Evolutionary conservation across 2,329 filamentous ascomycete genomes (phyloP), one percentile per base, ranked within the genome.

Genomic region (Fusarium torulosum): DNA sequence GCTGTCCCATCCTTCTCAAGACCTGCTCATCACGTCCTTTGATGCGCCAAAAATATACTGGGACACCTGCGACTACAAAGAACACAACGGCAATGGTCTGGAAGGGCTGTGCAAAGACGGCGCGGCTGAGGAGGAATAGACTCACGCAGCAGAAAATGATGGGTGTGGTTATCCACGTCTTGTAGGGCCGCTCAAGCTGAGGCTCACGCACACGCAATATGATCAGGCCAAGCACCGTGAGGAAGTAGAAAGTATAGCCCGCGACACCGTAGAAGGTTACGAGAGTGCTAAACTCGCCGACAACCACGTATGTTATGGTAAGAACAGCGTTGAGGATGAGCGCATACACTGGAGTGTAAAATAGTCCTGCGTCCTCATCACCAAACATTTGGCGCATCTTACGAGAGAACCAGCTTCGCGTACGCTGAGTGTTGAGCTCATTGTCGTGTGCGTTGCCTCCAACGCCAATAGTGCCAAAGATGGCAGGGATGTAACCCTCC

Each of bases 81-180:
- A 83, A 90, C 7, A 97, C 83, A 9, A 99, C 96, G 21, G 95
- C 88, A 23, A 97, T 77, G 0, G 95, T 97, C 83, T 99, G 94
- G 51, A 97, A 73, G 6, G 96, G 96, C 79, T 97, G 90, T 31
- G 94, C 91, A 75, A 99, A 96, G 15, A 98, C 89, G 5, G 94
- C 94, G 50, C 96, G 85, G 75, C 90, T 94, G 41, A 99, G 86
- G 68, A 99, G 79, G 76, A 99, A 99, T 68, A 99, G 79, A 76
- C 93, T 97, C 38, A 99, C 96, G 75, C 96, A 99, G 85, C 96
- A 99, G 78, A 99, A 99, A 57, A 97, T 95, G 69, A 99, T 95
- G 13, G 96, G 96, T 4, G 96, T 99, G 1, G 91, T 91, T 75
- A 99, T 97, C 96, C 95, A 99, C 4, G 94, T 97, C 77, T 89